phyloP scores from a whole-genome alignment of 768 basidiomycete genomes.

The Mycena capillaripes region DNA sequence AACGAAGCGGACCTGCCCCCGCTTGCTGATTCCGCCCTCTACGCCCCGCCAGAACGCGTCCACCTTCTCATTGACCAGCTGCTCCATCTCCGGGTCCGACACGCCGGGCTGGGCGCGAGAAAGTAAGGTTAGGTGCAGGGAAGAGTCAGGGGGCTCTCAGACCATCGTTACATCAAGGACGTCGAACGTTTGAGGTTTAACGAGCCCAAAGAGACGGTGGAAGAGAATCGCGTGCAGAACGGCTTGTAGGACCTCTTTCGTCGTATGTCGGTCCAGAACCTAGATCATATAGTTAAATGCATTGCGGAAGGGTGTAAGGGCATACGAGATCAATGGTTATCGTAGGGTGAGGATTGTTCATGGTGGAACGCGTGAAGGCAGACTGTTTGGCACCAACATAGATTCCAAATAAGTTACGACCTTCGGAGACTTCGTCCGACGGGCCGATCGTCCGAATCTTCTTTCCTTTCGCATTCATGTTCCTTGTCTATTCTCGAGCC shows the following conservation, averaged over 20 bases:
- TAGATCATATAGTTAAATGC: constrained; percentile 41
- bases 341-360: constrained; percentile 31
- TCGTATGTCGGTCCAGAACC: constrained; percentile 80
- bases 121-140: background rate
- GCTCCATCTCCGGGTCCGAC: constrained; percentile 78
- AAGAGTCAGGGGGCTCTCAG: constrained; percentile 34
- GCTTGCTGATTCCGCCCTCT: constrained; percentile 72
- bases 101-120: constrained; percentile 73
- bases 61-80: constrained; percentile 81
- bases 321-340: constrained; percentile 33
- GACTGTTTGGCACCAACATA: background rate
- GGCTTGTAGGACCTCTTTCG: constrained; percentile 81
- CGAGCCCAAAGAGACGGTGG: constrained; percentile 84
- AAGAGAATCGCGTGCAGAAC: constrained; percentile 88
- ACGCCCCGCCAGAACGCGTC: constrained; percentile 85
- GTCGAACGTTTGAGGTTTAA: constrained; percentile 83
- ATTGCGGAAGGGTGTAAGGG: background rate
- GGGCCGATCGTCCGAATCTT: too few species aligned
- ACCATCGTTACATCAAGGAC: constrained; percentile 91
- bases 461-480: too few species aligned
- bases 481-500: too few species aligned
- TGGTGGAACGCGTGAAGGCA: background rate
- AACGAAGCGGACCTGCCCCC: constrained; percentile 70
- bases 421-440: too few species aligned
- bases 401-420: background rate